Evolutionary conservation across 2,329 filamentous ascomycete species (phyloP), one percentile per base, ranked within the genome.

Genomic region (Podosphaera leucotricha): DNA sequence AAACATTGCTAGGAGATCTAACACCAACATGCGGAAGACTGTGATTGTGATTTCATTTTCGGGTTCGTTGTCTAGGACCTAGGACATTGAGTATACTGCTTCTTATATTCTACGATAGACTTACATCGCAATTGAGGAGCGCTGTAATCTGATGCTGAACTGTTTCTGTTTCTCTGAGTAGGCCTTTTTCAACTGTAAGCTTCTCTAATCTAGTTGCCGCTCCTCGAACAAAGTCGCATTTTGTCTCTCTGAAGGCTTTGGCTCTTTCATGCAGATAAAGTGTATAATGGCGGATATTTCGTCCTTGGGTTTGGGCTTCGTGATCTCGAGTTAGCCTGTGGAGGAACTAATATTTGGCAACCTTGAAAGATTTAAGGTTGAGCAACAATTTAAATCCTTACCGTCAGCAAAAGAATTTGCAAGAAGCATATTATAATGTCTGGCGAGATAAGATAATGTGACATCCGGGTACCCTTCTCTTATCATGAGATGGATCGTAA

Each of bases 1-100:
- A 64, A 93, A 98, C 44, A 98, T 66, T 13, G 82, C 77, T 48
- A 98, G 63, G 33, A 98, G 67, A 60, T 98, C 90, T 54, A 93
- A 68, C 18, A 92, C 92, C 44, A 98, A 66, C 49, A 98, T 67
- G 46, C 90, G 75, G 58, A 95, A 98, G 22, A 92, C 86, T 8
- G 84, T 92, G 52, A 95, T 71, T 8, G 85, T 92, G 53, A 98
- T 95, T 61, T 98, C 90, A 57, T 95, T 98, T 58, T 94, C 86
- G 6, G 81, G 76, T 54, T 95, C 90, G 50, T 78, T 74, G 43
- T 84, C 78, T 57, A 95, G 72, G 43, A 94, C 75, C 83, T 86
- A 56, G 36, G 15, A 26, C 52, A 52, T 44, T 54, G 46, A 55
- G 52, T 43, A 50, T 36, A 26, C 16, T 18, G 22, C 21, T 36